Evolutionary conservation across 2,329 filamentous ascomycete species (phyloP).

Genomic region (Zymoseptoria passerinii): DNA sequence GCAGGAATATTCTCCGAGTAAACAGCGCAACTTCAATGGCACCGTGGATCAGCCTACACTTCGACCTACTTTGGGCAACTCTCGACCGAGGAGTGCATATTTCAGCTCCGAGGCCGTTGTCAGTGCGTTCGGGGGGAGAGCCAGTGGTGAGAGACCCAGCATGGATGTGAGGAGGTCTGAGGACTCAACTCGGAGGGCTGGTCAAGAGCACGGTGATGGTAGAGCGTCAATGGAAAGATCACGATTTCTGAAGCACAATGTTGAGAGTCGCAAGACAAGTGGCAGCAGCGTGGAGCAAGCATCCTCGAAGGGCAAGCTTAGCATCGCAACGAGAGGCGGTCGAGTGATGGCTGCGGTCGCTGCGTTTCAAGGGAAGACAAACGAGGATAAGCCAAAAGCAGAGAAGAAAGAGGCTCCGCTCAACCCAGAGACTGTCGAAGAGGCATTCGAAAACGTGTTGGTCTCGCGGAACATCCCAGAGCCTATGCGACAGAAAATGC

Average conservation of each 20-base stretch:
- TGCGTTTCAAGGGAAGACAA: conserved; percentile 49
- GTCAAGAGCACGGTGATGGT: conserved; percentile 8
- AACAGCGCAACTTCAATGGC: conserved; percentile 51
- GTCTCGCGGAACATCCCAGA: conserved; percentile 89
- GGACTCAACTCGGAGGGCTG: conserved; percentile 14
- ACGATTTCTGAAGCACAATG: conserved; percentile 16
- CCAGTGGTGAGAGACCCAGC: conserved; percentile 21
- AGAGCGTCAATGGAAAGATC: conserved; percentile 18
- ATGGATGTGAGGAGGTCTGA: conserved; percentile 21
- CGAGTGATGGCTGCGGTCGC: conserved; percentile 59
- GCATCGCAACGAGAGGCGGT: conserved; percentile 39
- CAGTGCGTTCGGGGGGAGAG: conserved; percentile 21
- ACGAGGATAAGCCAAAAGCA: conserved; percentile 23
- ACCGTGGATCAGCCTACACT: conserved; percentile 33
- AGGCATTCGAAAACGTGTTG: conserved; percentile 53
- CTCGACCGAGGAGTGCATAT: conserved; percentile 24
- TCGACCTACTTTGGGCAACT: conserved; percentile 35
- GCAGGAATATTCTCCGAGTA: conserved; percentile 50
- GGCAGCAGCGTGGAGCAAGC: conserved; percentile 28
- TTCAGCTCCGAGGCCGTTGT: conserved; percentile 12
- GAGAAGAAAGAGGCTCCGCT: conserved; percentile 40
- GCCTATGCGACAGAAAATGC: conserved; percentile 91
- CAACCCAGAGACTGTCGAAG: conserved; percentile 50
- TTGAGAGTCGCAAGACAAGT: conserved; percentile 30
- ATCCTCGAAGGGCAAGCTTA: conserved; percentile 22